Conservation (phyloP, 73 alveolate species). For the Tetrahymena elliotti region DNA sequence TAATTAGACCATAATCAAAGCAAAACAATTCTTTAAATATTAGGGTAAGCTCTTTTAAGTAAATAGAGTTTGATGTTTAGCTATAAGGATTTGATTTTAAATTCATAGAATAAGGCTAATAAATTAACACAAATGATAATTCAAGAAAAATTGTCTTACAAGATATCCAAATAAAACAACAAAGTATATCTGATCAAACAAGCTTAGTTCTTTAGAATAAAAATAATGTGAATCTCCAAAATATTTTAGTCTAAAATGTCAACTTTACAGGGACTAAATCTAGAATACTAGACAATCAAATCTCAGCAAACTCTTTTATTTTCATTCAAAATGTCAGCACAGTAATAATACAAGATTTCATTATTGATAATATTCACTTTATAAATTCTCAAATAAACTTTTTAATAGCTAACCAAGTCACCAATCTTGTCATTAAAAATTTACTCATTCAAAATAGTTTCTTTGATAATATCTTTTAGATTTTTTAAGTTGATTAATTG, state of each 20-base stretch:
- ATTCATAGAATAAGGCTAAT: not conserved
- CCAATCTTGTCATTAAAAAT: not conserved
- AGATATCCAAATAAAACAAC: not conserved
- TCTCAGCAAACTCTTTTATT: not conserved
- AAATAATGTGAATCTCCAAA: not conserved
- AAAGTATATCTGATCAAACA: not conserved
- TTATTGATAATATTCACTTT: not conserved
- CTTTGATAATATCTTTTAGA: not conserved
- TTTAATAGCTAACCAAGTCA: not conserved
- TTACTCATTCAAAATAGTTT: not conserved
- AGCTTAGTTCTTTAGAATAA: not conserved
- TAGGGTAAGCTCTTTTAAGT: not conserved
- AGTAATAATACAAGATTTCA: not conserved
- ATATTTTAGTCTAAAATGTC: not conserved
- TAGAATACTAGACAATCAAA: not conserved
- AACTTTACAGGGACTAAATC: not conserved
- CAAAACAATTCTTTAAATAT: not conserved
- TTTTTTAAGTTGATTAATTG: not conserved
- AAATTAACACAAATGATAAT: not conserved
- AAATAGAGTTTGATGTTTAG: not conserved
- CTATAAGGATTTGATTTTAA: not conserved
- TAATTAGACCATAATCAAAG: not conserved
- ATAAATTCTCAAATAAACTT: not conserved
- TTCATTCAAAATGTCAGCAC: not conserved
- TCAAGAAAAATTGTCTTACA: not conserved